A percentile compares a stretch with the other conserved stretches of the same genome.
Evolutionary conservation across 1,284 basidiomycete species (phyloP).

Genomic region (Sphaerobolus stellatus): DNA sequence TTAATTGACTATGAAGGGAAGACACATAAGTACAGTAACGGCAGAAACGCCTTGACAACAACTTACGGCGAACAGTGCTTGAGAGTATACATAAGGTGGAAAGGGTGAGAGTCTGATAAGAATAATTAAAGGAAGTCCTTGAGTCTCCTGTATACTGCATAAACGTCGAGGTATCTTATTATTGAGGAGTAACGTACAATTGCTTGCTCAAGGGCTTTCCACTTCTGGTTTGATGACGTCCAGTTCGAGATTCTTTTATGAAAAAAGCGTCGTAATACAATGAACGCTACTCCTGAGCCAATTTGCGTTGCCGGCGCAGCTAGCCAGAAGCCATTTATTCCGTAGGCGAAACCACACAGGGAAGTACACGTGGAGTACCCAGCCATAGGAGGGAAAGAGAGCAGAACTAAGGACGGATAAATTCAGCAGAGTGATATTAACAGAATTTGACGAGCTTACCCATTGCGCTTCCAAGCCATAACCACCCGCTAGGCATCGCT

Average conservation of each 20-base stretch:
- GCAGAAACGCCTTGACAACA: constrained; percentile 2
- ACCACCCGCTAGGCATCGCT: constrained; percentile 59
- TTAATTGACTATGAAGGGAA: constrained; percentile 58
- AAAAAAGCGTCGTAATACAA: constrained; percentile 61
- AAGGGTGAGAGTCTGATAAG: constrained; percentile 80
- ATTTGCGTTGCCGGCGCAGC: constrained; percentile 59
- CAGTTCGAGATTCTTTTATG: constrained; percentile 52
- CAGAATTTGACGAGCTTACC: constrained; percentile 38
- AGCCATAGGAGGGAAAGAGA: constrained; percentile 77
- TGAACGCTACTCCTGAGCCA: constrained; percentile 68
- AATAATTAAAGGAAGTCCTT: constrained; percentile 74
- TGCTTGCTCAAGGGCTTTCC: constrained; percentile 74
- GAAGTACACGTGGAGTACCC: constrained; percentile 68
- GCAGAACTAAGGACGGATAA: constrained; percentile 44
- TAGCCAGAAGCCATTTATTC: constrained; percentile 70
- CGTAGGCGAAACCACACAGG: constrained; percentile 80
- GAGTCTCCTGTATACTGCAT: constrained; percentile 47
- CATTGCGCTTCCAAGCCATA: constrained; percentile 51
- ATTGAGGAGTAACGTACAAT: constrained; percentile 50
- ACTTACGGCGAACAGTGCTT: constrained; percentile 73
- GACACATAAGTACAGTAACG: constrained; percentile 5
- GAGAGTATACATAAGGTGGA: constrained; percentile 82
- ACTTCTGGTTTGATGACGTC: constrained; percentile 64
- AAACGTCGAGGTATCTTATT: constrained; percentile 10
- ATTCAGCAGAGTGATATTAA: constrained; percentile 8